Evolutionary conservation across 805 yeast genomes (phyloP), one percentile per base, ranked within the genome.

Genomic region (Suhomyces xylopsoci): DNA sequence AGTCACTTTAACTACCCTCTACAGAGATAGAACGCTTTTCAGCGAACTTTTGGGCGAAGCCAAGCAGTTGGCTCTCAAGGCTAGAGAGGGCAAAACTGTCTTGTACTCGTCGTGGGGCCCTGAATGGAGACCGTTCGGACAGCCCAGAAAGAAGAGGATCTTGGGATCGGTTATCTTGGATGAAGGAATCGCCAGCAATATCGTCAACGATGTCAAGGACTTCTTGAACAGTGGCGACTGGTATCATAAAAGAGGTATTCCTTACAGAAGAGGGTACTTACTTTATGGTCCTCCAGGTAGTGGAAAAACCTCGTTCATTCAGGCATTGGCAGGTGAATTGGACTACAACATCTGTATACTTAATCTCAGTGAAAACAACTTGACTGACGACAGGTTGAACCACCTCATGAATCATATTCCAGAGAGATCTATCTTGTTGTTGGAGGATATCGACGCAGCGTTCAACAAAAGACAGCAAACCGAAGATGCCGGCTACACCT

Each of bases 61-160:
- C 3, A 90, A 92, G 62, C 70, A 76, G 38, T 70, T 90, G 73
- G 98, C 98, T 0, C 77, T 91, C 64, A 83, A 82, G 61, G 79
- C 86, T 28, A 86, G 88, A 54, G 96, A 90, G 64, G 98, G 99
- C 7, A 93, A 91, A 64, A 94, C 98, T 0, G 98, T 94, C 7
- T 73, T 94, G 5, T 94, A 82, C 68, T 90, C 97, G 3, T 88
- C 97, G 9, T 93, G 94, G 90, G 99, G 98, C 0, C 97, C 97
- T 26, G 99, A 94, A 64, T 94, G 99, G 99, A 79, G 98, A 63
- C 96, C 96, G 4, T 94, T 94, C 74, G 99, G 99, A 2, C 92
- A 86, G 65, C 98, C 99, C 1, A 80, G 97, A 56, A 86, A 85
- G 61, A 93, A 93, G 70, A 78, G 99, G 60, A 70, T 87, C 25